A percentile compares a stretch with the other conserved stretches of the same genome.
phyloP scores from a whole-genome alignment of 1,139 yeast genomes.

The Yamadazyma buinensis region DNA sequence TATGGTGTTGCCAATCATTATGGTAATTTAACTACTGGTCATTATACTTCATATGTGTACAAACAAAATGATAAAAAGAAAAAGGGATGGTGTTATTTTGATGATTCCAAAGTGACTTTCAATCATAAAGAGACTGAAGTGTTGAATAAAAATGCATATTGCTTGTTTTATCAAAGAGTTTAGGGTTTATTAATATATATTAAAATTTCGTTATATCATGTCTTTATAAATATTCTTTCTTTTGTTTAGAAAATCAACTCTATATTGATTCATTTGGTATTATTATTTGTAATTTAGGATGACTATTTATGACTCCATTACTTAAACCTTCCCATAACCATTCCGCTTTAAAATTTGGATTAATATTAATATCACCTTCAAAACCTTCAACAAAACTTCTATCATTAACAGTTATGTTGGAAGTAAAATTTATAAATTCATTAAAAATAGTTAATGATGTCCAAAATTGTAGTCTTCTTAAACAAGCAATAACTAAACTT shows the following conservation, averaged over 20 bases:
- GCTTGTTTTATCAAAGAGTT: slow-evolving; percentile 58
- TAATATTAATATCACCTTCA: slow-evolving; percentile 56
- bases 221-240: too few species aligned
- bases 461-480: slow-evolving; percentile 85
- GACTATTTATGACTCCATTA: slow-evolving; percentile 47
- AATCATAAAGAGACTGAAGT: slow-evolving; percentile 43
- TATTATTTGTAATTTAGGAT: slow-evolving; percentile 28
- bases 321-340: slow-evolving; percentile 80
- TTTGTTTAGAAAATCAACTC: too few species aligned
- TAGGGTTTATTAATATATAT: slow-evolving; percentile 9
- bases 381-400: slow-evolving; percentile 80
- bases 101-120: slow-evolving; percentile 58
- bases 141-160: slow-evolving; percentile 66
- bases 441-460: slow-evolving; percentile 82
- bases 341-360: slow-evolving; percentile 48
- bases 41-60: slow-evolving; percentile 81
- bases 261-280: not conserved
- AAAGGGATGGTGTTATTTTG: slow-evolving; percentile 70
- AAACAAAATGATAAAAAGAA: slow-evolving; percentile 41
- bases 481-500: slow-evolving; percentile 77
- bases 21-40: slow-evolving; percentile 83
- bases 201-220: too few species aligned
- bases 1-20: slow-evolving; percentile 88
- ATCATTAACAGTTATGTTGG: slow-evolving; percentile 80
- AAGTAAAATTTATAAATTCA: slow-evolving; percentile 76